These are phyloP conservation scores for Sporothrix protearum DNA, from an alignment of 2,329 filamentous ascomycete genomes.

Conservation along the genomic window DNA sequence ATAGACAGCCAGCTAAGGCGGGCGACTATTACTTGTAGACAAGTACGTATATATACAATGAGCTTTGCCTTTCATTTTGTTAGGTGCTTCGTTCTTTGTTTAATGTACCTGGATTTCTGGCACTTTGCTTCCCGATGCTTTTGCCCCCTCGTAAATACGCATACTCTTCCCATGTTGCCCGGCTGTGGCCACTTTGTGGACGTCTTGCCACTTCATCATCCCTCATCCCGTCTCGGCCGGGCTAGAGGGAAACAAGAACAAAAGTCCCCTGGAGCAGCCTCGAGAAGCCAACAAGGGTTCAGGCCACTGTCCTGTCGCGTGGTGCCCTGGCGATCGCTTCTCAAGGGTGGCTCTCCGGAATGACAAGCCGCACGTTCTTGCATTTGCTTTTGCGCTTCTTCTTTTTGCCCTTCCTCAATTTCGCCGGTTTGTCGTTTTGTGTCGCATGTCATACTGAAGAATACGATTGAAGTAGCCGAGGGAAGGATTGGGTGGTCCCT, in stretches of 20 bases:
- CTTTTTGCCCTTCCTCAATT: background rate
- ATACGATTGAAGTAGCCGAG: background rate
- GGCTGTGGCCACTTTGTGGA: background rate
- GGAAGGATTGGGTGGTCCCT: conserved; percentile 11
- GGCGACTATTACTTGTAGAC: too few relatives aligned
- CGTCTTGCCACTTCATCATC: background rate
- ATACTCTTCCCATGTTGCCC: background rate
- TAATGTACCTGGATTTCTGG: background rate
- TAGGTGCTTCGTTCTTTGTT: background rate
- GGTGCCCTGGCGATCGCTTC: background rate
- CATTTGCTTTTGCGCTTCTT: background rate
- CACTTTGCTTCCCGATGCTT: background rate
- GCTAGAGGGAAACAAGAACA: background rate
- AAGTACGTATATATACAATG: too few relatives aligned
- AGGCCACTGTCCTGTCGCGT: conserved; percentile 4
- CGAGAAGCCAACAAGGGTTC: background rate
- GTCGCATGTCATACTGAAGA: background rate
- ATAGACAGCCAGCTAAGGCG: background rate
- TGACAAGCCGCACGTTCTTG: background rate
- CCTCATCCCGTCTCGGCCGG: background rate
- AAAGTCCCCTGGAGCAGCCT: background rate
- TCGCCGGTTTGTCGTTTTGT: background rate
- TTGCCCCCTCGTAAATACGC: background rate
- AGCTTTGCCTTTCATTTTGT: background rate
- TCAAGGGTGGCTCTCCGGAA: too few relatives aligned